Evolutionary conservation across 2,329 filamentous ascomycete genomes (phyloP).

Genomic region (Aurifilum marmelostoma): DNA sequence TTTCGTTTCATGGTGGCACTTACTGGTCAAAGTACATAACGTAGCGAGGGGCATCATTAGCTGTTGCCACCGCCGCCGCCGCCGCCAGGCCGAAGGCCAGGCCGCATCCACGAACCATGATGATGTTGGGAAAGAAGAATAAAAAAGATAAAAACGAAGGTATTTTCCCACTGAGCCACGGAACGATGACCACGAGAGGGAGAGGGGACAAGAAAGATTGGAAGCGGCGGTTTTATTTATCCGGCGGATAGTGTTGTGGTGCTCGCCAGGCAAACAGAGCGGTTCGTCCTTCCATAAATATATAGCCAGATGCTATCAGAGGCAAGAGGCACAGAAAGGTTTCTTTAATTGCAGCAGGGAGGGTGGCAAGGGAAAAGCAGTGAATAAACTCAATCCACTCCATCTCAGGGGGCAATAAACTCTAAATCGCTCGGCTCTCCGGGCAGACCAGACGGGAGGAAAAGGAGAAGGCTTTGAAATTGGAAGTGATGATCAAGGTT

Average conservation of each 20-base stretch:
- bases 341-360: neutral
- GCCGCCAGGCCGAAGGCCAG: constrained; percentile 17
- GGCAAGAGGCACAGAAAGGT: neutral
- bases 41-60: constrained; percentile 20
- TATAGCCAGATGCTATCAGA: neutral
- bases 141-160: neutral
- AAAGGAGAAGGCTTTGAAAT: neutral
- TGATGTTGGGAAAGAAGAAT: neutral
- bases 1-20: neutral
- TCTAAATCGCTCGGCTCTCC: neutral
- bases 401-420: neutral
- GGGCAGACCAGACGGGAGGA: neutral
- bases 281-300: neutral
- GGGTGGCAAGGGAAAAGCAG: neutral
- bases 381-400: neutral
- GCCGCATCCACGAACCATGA: constrained; percentile 21
- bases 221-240: too few species aligned
- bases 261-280: too few species aligned
- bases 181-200: neutral
- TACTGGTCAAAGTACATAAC: constrained; percentile 29
- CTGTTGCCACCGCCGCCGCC: constrained; percentile 6
- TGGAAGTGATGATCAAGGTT: neutral
- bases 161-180: neutral
- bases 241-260: neutral
- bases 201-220: too few species aligned